A percentile compares a stretch with the other conserved stretches of the same genome.
Evolutionary conservation across 1,284 basidiomycete genomes (phyloP).

Genomic region (Wallemia ichthyophaga): DNA sequence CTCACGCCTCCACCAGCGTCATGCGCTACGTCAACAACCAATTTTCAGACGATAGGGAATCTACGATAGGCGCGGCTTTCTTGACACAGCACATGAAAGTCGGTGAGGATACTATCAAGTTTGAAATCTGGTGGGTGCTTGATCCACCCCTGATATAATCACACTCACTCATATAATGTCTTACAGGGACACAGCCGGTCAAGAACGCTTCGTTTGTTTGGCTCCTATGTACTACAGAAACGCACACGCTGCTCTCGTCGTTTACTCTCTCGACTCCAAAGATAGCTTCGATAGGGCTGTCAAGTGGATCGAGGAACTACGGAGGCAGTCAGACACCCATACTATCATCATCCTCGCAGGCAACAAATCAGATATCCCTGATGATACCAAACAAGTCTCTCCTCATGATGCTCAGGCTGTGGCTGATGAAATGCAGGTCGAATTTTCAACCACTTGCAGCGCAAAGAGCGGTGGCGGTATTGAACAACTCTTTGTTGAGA

Average conservation of each 20-base stretch:
- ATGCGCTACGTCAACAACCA: neutral
- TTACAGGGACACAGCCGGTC: neutral
- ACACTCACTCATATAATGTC: too few species aligned
- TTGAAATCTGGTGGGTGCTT: neutral
- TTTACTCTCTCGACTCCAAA: conserved; percentile 26
- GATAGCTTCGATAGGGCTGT: neutral
- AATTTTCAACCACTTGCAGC: neutral
- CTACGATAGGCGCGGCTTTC: neutral
- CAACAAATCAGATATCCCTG: neutral
- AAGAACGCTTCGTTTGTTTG: conserved; percentile 7
- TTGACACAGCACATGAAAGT: neutral
- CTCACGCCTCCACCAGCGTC: neutral
- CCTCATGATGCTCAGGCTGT: neutral
- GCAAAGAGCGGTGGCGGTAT: neutral
- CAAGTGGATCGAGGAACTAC: neutral
- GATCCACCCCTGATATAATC: neutral
- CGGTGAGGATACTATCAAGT: neutral
- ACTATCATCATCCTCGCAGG: neutral
- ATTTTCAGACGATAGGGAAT: neutral
- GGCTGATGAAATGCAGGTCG: neutral
- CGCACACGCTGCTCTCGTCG: conserved; percentile 75
- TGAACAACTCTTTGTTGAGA: neutral
- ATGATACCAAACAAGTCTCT: neutral
- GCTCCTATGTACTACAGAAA: conserved; percentile 95
- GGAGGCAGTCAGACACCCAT: neutral